phyloP scores from a whole-genome alignment of 2,329 filamentous ascomycete genomes.

The Ophiostoma sp. region DNA sequence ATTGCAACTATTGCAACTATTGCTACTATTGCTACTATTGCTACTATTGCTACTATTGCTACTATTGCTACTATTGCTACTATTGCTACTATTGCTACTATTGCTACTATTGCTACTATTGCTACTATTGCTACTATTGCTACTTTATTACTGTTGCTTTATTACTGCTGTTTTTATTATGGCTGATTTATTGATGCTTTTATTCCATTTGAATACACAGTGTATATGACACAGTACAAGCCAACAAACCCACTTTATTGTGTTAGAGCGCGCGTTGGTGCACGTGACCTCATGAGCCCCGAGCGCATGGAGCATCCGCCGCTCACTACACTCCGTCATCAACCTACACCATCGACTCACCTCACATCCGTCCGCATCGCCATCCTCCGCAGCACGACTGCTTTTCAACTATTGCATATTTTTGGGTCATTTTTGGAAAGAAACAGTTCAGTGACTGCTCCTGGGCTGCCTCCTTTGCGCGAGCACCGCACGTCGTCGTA shows the following conservation, averaged over 20 bases:
- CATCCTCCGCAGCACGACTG: background rate
- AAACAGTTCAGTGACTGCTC: background rate
- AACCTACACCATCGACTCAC: background rate
- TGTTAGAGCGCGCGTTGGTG: too few species aligned
- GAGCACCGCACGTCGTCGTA: background rate
- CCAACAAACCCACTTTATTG: background rate
- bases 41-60: too few species aligned
- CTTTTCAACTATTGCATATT: background rate
- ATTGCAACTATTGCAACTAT: too few species aligned
- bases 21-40: too few species aligned
- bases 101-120: too few species aligned
- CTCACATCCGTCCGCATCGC: background rate
- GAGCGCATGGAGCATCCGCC: background rate
- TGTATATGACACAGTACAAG: background rate
- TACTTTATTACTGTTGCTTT: too few species aligned
- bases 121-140: too few species aligned
- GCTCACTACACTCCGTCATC: background rate
- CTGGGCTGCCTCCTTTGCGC: background rate
- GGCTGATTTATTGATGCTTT: too few species aligned
- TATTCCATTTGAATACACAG: background rate
- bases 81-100: too few species aligned
- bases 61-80: too few species aligned
- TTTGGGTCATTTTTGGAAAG: constrained; percentile 3
- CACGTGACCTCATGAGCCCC: background rate
- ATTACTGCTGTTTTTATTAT: background rate